Conservation (phyloP, 2,329 filamentous ascomycete species). For the Cryphonectria nitschkei region DNA sequence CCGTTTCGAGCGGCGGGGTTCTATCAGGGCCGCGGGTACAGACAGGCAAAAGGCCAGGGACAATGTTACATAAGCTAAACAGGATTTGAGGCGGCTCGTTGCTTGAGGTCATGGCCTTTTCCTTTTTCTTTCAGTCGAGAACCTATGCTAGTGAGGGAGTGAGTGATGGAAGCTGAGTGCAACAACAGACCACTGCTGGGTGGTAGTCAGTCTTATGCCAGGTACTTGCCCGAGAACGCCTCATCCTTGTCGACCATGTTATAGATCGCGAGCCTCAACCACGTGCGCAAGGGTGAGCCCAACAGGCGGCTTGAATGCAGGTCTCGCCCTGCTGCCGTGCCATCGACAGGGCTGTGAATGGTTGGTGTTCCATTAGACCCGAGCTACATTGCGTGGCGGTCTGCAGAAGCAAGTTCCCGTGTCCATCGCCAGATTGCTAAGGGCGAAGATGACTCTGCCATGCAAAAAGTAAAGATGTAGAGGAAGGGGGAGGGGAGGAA, state of each 20-base stretch:
- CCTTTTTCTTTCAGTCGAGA: neutral
- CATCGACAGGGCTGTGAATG: neutral
- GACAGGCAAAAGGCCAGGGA: neutral
- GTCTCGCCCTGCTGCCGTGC: neutral
- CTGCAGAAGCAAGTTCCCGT: slow-evolving; percentile 3
- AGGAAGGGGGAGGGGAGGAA: neutral
- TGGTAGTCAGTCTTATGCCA: neutral
- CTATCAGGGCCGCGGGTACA: slow-evolving; percentile 8
- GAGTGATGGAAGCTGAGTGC: slow-evolving; percentile 9
- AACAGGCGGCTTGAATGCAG: neutral
- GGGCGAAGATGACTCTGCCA: slow-evolving; percentile 4
- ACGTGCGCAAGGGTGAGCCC: slow-evolving; percentile 14
- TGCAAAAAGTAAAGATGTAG: neutral
- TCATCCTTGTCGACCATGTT: slow-evolving; percentile 21
- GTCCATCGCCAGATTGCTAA: neutral
- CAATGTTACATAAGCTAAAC: slow-evolving; percentile 1
- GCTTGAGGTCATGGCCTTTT: neutral
- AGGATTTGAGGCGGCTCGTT: neutral
- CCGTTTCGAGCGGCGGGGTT: slow-evolving; percentile 24
- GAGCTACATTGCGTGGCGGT: neutral
- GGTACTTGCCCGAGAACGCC: slow-evolving; percentile 13
- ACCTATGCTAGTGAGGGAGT: neutral
- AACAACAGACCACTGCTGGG: slow-evolving; percentile 1
- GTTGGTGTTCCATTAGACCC: neutral
- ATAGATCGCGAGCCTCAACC: slow-evolving; percentile 25